Conservation (phyloP, 352 stramenopile genomes). For the Phytophthora macrochlamydospora region DNA sequence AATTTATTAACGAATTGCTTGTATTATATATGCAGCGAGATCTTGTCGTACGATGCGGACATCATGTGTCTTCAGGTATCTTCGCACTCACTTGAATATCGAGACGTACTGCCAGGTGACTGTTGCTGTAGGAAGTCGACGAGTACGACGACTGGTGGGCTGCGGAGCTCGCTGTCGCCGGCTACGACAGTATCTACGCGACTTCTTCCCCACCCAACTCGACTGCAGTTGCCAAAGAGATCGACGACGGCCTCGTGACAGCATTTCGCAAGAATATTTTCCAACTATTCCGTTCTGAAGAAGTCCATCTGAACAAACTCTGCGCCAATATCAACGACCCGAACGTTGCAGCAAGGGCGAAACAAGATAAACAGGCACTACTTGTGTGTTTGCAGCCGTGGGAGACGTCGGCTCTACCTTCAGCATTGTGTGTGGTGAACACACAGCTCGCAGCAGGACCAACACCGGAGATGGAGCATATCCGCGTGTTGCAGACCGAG, state of each 20-base stretch:
- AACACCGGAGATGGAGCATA: slow-evolving; percentile 45
- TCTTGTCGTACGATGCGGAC: slow-evolving; percentile 80
- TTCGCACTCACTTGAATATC: not conserved
- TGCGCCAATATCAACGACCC: slow-evolving; percentile 39
- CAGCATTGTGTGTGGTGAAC: slow-evolving; percentile 70
- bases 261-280: slow-evolving; percentile 78
- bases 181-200: slow-evolving; percentile 86
- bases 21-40: slow-evolving; percentile 43
- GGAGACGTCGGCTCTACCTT: slow-evolving; percentile 70
- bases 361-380: slow-evolving; percentile 77
- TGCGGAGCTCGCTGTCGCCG: slow-evolving; percentile 52
- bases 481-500: slow-evolving; percentile 74
- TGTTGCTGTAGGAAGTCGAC: slow-evolving; percentile 73
- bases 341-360: slow-evolving; percentile 51
- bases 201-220: slow-evolving; percentile 14
- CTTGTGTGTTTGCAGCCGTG: slow-evolving; percentile 83
- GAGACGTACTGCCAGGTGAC: not conserved
- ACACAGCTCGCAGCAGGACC: slow-evolving; percentile 41
- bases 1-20: too few relatives aligned
- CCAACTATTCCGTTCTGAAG: slow-evolving; percentile 72
- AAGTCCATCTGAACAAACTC: slow-evolving; percentile 69
- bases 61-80: slow-evolving; percentile 83
- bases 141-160: slow-evolving; percentile 90
- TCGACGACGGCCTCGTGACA: slow-evolving; percentile 80
- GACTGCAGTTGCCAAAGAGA: slow-evolving; percentile 23